Base-by-base conservation (phyloP, 2,329 filamentous ascomycete genomes). In the Fusarium haematococcum region DNA sequence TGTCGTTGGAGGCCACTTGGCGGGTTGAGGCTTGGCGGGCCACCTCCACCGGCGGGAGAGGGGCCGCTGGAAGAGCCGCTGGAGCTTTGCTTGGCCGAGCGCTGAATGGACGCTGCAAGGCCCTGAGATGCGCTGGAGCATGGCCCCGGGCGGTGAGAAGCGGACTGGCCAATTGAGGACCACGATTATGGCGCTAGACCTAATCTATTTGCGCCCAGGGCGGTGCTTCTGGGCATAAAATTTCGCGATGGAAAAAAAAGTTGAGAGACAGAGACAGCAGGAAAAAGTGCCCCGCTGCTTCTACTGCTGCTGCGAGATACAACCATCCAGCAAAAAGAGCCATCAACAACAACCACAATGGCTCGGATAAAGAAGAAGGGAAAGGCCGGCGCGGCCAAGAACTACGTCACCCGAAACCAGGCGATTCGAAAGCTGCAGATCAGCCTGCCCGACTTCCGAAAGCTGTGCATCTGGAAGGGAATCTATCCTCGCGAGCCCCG, bases 401-500 rank as follows among this genome's bases (percentile, higher is more conserved):
- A 99, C 90, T 99, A 96, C 88, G 95, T 99, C 79, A 99, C 97
- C 67, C 91, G 97, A 84, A 98, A 96, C 48, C 95, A 98, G 87
- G 97, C 97, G 54, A 95, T 99, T 79, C 95, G 95, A 84, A 99
- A 98, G 87, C 92, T 99, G 73, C 97, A 99, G 86, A 94, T 99
- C 85, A 98, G 94, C 80, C 91, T 99, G 66, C 95, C 95, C 77
- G 97, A 99, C 86, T 99, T 99, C 86, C 93, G 97, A 86, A 93
- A 97, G 86, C 90, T 99, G 82, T 99, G 97, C 87, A 99, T 99
- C 84, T 99, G 98, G 93, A 98, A 98, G 88, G 97, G 95, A 79
- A 98, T 99, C 83, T 99, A 98, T 85, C 97, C 97, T 76, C 94
- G 97, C 80, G 97, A 99, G 88, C 97, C 97, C 74, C 91, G 97